Evolutionary conservation across 176 grass and related monocot genomes (phyloP).

Genomic region (Urochloa ruziziensis): DNA sequence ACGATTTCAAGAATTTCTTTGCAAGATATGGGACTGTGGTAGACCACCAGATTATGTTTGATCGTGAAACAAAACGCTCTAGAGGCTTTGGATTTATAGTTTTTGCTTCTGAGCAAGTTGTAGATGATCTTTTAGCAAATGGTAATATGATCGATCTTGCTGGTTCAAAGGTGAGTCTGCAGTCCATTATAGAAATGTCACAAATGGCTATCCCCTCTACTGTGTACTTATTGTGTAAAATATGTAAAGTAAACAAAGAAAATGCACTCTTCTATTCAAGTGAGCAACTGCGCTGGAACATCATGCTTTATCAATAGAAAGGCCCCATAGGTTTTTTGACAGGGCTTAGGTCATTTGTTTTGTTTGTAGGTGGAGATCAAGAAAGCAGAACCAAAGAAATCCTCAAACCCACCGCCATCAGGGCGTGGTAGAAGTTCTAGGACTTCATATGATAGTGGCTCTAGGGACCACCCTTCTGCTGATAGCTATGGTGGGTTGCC

Average conservation of each 20-base stretch:
- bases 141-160: conserved; percentile 91
- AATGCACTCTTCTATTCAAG: conserved; percentile 19
- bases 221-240: neutral
- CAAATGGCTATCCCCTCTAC: conserved; percentile 9
- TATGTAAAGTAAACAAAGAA: conserved; percentile 31
- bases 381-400: conserved; percentile 99
- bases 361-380: conserved; percentile 99
- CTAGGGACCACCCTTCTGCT: conserved; percentile 70
- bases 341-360: conserved; percentile 65
- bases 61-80: conserved; percentile 79
- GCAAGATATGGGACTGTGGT: conserved; percentile 71
- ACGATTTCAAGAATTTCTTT: conserved; percentile 85
- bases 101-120: conserved; percentile 84
- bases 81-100: conserved; percentile 96
- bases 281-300: neutral
- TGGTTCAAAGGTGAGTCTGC: conserved; percentile 74
- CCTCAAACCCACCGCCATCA: conserved; percentile 53
- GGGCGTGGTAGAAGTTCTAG: conserved; percentile 70
- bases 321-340: conserved; percentile 42
- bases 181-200: conserved; percentile 28
- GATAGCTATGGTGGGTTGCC: conserved; percentile 46
- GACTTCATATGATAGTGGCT: conserved; percentile 65
- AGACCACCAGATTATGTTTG: conserved; percentile 84
- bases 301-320: conserved; percentile 39
- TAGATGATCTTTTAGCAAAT: conserved; percentile 88